These are phyloP conservation scores for Paramyrothecium sp. DNA, from an alignment of 2,329 filamentous ascomycete genomes.

Conservation along the genomic window DNA sequence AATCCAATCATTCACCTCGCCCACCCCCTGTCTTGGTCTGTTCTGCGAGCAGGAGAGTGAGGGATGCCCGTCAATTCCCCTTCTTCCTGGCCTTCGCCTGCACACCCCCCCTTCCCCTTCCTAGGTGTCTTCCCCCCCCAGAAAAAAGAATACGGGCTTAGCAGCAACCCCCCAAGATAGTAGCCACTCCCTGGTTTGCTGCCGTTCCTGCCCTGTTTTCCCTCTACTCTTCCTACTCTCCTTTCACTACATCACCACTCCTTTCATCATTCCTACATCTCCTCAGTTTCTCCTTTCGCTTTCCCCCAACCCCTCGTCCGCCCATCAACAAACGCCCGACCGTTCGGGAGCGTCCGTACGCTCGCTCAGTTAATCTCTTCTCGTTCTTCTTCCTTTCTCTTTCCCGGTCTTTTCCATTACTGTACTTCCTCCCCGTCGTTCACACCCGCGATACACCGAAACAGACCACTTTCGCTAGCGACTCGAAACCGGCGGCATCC, in stretches of 20 bases:
- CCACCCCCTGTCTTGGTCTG: not conserved
- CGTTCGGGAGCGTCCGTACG: not conserved
- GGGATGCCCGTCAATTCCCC: not conserved
- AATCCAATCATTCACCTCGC: not conserved
- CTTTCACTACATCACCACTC: not conserved
- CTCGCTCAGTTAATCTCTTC: constrained; percentile 2
- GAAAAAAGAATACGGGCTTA: not conserved
- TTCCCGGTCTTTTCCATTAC: constrained; percentile 8
- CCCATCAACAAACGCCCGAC: constrained; percentile 1
- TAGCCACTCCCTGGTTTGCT: not conserved
- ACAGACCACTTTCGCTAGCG: not conserved
- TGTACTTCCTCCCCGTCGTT: constrained; percentile 5
- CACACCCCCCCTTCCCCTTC: not conserved
- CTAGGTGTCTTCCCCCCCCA: not conserved
- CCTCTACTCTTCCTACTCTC: not conserved
- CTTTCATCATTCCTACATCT: not conserved
- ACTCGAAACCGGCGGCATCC: not conserved
- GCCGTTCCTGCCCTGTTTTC: constrained; percentile 2
- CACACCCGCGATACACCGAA: not conserved
- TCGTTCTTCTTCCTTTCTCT: constrained; percentile 8
- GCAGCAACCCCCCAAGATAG: not conserved
- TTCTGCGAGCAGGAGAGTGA: not conserved
- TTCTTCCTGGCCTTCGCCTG: not conserved
- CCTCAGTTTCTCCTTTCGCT: not conserved
- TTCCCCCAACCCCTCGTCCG: not conserved